A percentile compares a stretch with the other conserved stretches of the same genome.
Conservation (phyloP, 495 filamentous ascomycete genomes). For the Rusavskia elegans region DNA sequence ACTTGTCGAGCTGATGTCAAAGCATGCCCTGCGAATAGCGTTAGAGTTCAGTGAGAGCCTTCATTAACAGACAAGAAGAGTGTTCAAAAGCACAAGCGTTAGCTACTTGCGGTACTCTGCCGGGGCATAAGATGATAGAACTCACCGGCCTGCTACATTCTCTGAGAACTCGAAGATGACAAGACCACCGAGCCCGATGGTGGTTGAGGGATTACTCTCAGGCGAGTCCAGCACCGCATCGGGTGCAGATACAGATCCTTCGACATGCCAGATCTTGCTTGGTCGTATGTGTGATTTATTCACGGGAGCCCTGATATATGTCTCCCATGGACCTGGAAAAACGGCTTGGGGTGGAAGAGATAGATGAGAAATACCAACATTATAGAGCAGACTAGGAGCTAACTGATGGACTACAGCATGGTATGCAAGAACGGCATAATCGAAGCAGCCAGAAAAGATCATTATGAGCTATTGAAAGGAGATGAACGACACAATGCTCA, state of each 20-base stretch:
- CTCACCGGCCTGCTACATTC: background rate
- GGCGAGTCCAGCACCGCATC: background rate
- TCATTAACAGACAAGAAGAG: no score
- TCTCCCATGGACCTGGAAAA: conserved; percentile 46
- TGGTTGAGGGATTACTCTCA: background rate
- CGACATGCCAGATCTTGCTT: background rate
- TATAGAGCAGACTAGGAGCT: background rate
- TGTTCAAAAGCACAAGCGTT: background rate
- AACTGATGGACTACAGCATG: background rate
- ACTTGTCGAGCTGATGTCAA: background rate
- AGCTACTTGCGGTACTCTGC: background rate
- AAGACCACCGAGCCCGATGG: background rate
- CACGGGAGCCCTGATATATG: conserved; percentile 40
- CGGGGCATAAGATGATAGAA: background rate
- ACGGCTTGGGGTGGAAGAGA: conserved; percentile 23
- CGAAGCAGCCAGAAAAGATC: background rate
- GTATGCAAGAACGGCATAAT: background rate
- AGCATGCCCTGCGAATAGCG: background rate
- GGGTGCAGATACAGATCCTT: background rate
- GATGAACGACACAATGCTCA: no score
- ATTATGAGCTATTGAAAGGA: background rate
- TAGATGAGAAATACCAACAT: background rate
- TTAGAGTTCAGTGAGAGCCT: background rate
- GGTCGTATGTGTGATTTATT: background rate
- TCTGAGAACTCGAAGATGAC: background rate